Conservation (phyloP, 768 basidiomycete genomes). For the Paxillus involutus region DNA sequence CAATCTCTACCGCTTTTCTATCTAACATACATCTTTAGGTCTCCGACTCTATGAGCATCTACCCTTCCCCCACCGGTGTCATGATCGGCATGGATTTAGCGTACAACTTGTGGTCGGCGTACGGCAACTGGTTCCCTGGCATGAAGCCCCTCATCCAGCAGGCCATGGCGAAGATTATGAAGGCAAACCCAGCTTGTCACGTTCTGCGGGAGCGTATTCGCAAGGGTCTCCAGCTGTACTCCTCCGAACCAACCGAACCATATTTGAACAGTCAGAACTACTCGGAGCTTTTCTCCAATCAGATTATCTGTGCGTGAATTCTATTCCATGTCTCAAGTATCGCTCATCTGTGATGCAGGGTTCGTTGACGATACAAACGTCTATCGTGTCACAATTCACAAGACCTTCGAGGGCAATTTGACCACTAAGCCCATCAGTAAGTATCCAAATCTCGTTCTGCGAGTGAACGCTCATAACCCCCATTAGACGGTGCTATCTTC, state of each 20-base stretch:
- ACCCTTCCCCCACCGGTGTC: conserved; percentile 97
- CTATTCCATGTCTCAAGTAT: background rate
- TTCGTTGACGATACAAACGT: conserved; percentile 99
- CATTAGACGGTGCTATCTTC: conserved; percentile 87
- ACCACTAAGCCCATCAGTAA: conserved; percentile 97
- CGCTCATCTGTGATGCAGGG: conserved; percentile 48
- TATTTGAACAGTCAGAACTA: conserved; percentile 99
- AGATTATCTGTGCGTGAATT: conserved; percentile 80
- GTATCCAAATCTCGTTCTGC: conserved; percentile 17
- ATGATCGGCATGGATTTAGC: conserved; percentile 99
- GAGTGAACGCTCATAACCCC: background rate
- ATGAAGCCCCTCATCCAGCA: conserved; percentile 97
- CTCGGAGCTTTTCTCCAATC: conserved; percentile 95
- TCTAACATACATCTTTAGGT: conserved; percentile 45
- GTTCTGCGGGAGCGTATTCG: conserved; percentile 98
- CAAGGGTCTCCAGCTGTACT: conserved; percentile 97
- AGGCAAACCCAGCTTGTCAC: conserved; percentile 97
- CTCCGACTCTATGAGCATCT: conserved; percentile 97
- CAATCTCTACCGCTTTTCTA: background rate
- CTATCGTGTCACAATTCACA: conserved; percentile 99
- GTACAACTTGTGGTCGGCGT: conserved; percentile 98
- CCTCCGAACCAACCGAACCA: conserved; percentile 98
- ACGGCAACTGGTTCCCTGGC: conserved; percentile 99
- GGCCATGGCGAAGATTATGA: conserved; percentile 99
- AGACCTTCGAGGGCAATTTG: conserved; percentile 99